Evolutionary conservation across 2,329 filamentous ascomycete species (phyloP).

Genomic region (Hirsutella thompsonii): DNA sequence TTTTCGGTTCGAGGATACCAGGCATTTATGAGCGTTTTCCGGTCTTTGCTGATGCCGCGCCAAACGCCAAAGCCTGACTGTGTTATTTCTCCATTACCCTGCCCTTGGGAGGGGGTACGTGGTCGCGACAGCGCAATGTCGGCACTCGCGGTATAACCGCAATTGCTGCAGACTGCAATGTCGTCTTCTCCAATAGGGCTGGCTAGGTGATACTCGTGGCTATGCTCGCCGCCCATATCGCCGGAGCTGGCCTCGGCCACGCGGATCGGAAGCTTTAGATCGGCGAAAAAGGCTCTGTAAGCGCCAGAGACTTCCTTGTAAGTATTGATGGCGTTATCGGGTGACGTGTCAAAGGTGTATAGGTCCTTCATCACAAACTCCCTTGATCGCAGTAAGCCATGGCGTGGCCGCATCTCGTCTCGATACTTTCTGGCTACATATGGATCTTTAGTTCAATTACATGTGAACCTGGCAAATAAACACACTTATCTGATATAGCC

Average conservation of each 20-base stretch:
- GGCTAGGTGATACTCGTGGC: slow-evolving; percentile 87
- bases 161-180: slow-evolving; percentile 61
- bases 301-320: slow-evolving; percentile 63
- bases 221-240: slow-evolving; percentile 87
- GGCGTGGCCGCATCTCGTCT: slow-evolving; percentile 78
- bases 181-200: slow-evolving; percentile 74
- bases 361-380: slow-evolving; percentile 98
- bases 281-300: slow-evolving; percentile 67
- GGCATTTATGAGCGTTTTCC: slow-evolving; percentile 53
- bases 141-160: slow-evolving; percentile 72
- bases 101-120: neutral
- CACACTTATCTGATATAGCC: slow-evolving; percentile 80
- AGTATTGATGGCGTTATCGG: slow-evolving; percentile 59
- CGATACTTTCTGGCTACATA: slow-evolving; percentile 73
- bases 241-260: slow-evolving; percentile 86
- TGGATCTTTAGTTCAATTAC: slow-evolving; percentile 8
- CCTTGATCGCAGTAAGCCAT: slow-evolving; percentile 73
- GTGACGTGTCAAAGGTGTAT: slow-evolving; percentile 77
- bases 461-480: neutral
- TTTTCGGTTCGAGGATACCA: slow-evolving; percentile 40
- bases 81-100: neutral
- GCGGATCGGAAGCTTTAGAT: slow-evolving; percentile 71
- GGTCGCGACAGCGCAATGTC: slow-evolving; percentile 52
- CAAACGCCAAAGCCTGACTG: slow-evolving; percentile 28
- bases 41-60: slow-evolving; percentile 55